phyloP scores from a whole-genome alignment of 176 grass and related monocot genomes.

The Coix lacrymajobi region DNA sequence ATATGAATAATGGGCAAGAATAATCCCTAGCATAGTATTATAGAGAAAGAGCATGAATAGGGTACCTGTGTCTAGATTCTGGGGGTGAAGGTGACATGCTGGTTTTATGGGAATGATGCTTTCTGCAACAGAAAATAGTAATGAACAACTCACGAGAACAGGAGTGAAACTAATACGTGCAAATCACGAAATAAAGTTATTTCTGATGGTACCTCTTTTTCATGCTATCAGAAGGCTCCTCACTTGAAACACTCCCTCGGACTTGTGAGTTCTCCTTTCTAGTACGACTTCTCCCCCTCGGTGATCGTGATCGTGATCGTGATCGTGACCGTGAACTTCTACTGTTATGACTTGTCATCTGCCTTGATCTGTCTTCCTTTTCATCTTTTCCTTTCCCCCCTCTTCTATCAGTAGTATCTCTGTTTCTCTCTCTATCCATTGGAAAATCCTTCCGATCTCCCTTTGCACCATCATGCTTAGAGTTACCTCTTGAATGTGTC shows the following conservation, averaged over 20 bases:
- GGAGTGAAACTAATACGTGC: not conserved
- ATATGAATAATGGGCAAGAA: not conserved
- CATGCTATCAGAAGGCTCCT: constrained; percentile 54
- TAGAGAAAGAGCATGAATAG: not conserved
- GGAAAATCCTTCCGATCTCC: constrained; percentile 34
- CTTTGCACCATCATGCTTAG: constrained; percentile 40
- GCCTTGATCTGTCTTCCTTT: constrained; percentile 43
- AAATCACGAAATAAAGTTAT: constrained; percentile 5
- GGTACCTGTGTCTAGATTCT: constrained; percentile 70
- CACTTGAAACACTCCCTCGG: constrained; percentile 47
- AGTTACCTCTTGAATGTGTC: constrained; percentile 17
- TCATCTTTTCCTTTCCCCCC: constrained; percentile 40
- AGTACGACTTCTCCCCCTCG: constrained; percentile 34
- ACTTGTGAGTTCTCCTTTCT: constrained; percentile 58
- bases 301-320: too few relatives aligned
- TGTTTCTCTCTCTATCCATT: constrained; percentile 50
- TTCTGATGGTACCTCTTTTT: constrained; percentile 44
- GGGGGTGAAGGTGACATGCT: constrained; percentile 61
- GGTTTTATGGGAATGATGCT: constrained; percentile 43
- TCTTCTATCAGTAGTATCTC: constrained; percentile 53
- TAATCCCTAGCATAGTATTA: constrained; percentile 8
- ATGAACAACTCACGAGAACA: constrained; percentile 13
- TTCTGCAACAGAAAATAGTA: constrained; percentile 41
- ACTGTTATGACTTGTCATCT: constrained; percentile 27
- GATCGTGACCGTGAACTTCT: constrained; percentile 43